Base-by-base conservation (phyloP, 108 stramenopile species). In the Fistulifera pelliculosa region DNA sequence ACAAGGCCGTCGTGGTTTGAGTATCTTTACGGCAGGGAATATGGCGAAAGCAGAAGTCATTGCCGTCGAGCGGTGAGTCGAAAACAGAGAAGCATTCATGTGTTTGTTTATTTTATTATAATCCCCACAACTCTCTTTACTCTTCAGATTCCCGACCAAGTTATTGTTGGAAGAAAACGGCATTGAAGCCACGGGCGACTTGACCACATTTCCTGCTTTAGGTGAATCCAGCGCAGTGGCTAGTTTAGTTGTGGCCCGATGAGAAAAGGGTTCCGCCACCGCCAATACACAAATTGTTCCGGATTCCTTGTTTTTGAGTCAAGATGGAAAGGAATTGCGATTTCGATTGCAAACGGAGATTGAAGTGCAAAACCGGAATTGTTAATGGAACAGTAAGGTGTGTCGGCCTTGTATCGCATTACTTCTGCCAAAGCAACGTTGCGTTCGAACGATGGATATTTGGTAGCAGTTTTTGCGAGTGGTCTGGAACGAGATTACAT, bases 301-400 rank as follows among this genome's bases (percentile, higher is more conserved):
- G 3, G 56, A 63, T 17, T 67, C 65, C 14, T 69, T 78, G 5
- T 22, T 26, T 2, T 52, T 83, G 22, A 73, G 80, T 16, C 47
- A 64, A 2, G 80, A 84, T 66, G 79, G 79, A 0, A 76, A 69
- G 45, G 71, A 71, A 19, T 44, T 91, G 39, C 50, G 49, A 13
- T 91, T 87, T 51, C 47, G 62, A 21, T 49, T 87, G 21, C 64
- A 58, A 44, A 79, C 83, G 8, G 68, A 87, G 57, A 91, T 91
- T 47, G 83, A 85, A 39, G 89, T 91, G 0, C 79, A 91, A 64
- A 82, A 86, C 89, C 89, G 28, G 89, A 91, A 64, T 55, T 84
- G 54, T 50, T 91, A 1, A 60, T 87, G 77, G 84, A 91, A 69
- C 68, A 77, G 41, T 63, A 61, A 41, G 89, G 89, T 15, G 65